Percentiles rank a stretch among this genome's conserved stretches.
Evolutionary conservation across 768 basidiomycete species (phyloP).

Genomic region (Tephrocybe sp.): DNA sequence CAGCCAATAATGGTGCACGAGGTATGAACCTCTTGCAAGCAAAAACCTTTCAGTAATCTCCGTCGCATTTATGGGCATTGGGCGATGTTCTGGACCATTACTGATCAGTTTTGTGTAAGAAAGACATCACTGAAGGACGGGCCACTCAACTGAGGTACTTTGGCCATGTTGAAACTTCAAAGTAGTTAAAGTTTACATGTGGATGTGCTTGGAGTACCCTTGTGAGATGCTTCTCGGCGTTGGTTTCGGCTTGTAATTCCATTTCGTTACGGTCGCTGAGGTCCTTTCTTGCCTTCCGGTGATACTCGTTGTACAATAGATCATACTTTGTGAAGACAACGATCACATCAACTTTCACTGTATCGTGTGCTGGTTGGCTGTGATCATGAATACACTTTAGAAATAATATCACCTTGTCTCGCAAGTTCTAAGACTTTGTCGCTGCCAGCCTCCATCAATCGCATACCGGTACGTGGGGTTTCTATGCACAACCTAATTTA

Average conservation of each 20-base stretch:
- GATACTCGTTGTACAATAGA: slow-evolving; percentile 15
- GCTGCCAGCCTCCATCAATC: not conserved
- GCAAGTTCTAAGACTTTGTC: slow-evolving; percentile 4
- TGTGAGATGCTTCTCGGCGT: not conserved
- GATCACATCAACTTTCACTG: slow-evolving; percentile 27
- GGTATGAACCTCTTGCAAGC: too few species aligned
- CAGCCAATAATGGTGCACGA: too few species aligned
- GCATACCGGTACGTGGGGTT: not conserved
- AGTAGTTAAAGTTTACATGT: too few species aligned
- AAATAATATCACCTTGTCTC: slow-evolving; percentile 15
- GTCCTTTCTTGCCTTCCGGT: not conserved
- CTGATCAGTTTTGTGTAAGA: too few species aligned
- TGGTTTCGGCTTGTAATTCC: too few species aligned
- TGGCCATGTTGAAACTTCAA: too few species aligned
- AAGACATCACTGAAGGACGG: too few species aligned
- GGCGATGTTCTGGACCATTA: too few species aligned
- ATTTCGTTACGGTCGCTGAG: not conserved
- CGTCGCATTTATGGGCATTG: too few species aligned
- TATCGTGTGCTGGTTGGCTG: not conserved
- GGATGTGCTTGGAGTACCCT: too few species aligned
- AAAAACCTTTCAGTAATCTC: too few species aligned
- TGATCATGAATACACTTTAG: not conserved
- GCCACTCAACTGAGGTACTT: too few species aligned
- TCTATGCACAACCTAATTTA: slow-evolving; percentile 2
- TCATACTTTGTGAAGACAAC: slow-evolving; percentile 34